Conservation (phyloP, 2,329 filamentous ascomycete genomes). For the Penicillium sp. region DNA sequence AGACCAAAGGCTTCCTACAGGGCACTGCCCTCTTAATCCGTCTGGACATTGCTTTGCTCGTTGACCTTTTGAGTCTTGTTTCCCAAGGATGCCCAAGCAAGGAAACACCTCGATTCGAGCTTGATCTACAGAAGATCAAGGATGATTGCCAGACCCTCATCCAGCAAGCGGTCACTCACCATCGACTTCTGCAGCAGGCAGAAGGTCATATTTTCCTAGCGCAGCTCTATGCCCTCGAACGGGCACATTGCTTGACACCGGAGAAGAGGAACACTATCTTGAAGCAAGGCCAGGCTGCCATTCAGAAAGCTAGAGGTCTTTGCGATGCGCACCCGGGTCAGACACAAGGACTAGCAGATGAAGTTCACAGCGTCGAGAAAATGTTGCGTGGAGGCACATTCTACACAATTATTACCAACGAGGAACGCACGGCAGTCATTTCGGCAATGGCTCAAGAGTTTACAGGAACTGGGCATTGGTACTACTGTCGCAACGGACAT, state of each 20-base stretch:
- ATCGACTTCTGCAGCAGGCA: conserved; percentile 44
- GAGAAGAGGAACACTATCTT: conserved; percentile 2
- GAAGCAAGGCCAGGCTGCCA: conserved; percentile 4
- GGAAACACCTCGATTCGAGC: neutral
- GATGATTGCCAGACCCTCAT: conserved; percentile 43
- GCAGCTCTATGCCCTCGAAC: conserved; percentile 48
- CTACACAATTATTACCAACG: conserved; percentile 48
- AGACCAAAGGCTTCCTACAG: conserved; percentile 40
- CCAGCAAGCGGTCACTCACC: conserved; percentile 33
- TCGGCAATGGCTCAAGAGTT: conserved; percentile 53
- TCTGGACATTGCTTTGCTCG: conserved; percentile 49
- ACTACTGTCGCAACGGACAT: conserved; percentile 39
- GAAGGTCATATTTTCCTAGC: conserved; percentile 53
- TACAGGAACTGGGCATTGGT: conserved; percentile 51
- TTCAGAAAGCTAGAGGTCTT: conserved; percentile 25
- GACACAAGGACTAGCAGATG: conserved; percentile 38
- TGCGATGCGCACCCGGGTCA: conserved; percentile 24
- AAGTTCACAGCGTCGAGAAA: conserved; percentile 47
- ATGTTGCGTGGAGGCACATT: conserved; percentile 50
- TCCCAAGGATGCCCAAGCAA: conserved; percentile 3
- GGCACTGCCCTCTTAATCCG: conserved; percentile 47
- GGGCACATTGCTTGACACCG: conserved; percentile 5
- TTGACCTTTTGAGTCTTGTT: conserved; percentile 39
- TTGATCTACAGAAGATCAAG: conserved; percentile 34
- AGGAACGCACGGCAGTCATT: conserved; percentile 53